Percentiles rank a stretch among this genome's conserved stretches.
These are phyloP conservation scores for Pouteria glomerata DNA, from an alignment of 148 eudicot species.

Conservation along the genomic window DNA sequence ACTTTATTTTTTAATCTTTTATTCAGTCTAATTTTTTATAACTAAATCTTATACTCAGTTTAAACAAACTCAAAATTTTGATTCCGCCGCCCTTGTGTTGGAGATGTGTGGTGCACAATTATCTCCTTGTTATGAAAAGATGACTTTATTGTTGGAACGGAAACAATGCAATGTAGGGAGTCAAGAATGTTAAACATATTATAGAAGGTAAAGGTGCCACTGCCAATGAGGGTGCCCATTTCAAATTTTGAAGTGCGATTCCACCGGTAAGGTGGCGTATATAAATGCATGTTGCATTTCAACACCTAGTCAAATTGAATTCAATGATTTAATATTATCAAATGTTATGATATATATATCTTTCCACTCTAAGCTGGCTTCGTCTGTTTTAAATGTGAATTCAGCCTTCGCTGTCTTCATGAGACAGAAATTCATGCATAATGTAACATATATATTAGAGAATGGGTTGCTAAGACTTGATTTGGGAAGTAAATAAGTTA, in stretches of 20 bases:
- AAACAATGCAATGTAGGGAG: neutral
- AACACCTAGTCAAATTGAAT: neutral
- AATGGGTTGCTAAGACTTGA: neutral
- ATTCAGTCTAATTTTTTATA: too few relatives aligned
- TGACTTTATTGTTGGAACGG: neutral
- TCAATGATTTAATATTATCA: neutral
- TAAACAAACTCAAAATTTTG: too few relatives aligned
- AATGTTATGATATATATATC: neutral
- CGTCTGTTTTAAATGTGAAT: neutral
- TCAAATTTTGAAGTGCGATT: neutral
- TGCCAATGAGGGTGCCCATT: neutral
- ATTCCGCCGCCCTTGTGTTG: too few relatives aligned
- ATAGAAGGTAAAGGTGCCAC: too few relatives aligned
- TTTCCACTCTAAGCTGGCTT: neutral
- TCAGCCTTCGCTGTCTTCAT: neutral
- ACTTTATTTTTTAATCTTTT: too few relatives aligned
- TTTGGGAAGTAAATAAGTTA: too few relatives aligned
- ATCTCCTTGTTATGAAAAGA: neutral
- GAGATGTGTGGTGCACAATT: too few relatives aligned
- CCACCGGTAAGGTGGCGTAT: neutral
- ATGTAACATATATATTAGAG: neutral
- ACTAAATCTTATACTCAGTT: too few relatives aligned
- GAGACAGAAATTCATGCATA: neutral
- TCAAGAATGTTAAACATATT: neutral
- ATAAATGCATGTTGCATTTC: neutral